Percentiles rank a stretch among this genome's conserved stretches.
phyloP scores from a whole-genome alignment of 2,329 filamentous ascomycete genomes.

The Fonsecaea pedrosoi region DNA sequence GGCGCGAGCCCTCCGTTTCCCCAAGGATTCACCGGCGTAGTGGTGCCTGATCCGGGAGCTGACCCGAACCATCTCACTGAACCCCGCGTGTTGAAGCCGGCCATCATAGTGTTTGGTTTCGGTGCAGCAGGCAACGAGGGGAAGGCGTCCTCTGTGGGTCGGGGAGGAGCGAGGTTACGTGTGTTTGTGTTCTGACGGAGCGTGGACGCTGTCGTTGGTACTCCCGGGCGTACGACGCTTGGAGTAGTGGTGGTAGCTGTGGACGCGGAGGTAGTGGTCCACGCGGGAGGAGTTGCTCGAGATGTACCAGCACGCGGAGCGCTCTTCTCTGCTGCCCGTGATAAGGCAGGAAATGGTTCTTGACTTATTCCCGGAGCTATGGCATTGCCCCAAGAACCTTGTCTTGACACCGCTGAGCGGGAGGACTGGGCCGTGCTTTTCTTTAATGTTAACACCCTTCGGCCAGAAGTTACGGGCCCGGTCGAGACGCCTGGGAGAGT shows the following conservation, averaged over 20 bases:
- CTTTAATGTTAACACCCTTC: slow-evolving; percentile 69
- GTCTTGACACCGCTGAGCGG: slow-evolving; percentile 63
- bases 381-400: slow-evolving; percentile 63
- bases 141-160: slow-evolving; percentile 67
- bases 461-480: slow-evolving; percentile 59
- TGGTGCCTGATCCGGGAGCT: slow-evolving; percentile 43
- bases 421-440: slow-evolving; percentile 72
- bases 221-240: slow-evolving; percentile 30
- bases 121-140: slow-evolving; percentile 81
- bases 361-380: slow-evolving; percentile 47
- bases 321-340: slow-evolving; percentile 44
- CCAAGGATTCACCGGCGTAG: slow-evolving; percentile 49
- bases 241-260: slow-evolving; percentile 39
- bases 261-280: slow-evolving; percentile 35
- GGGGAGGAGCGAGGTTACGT: slow-evolving; percentile 43
- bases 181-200: slow-evolving; percentile 21
- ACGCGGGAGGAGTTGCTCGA: slow-evolving; percentile 16
- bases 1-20: slow-evolving; percentile 38
- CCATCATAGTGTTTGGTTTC: slow-evolving; percentile 64
- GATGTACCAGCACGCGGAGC: slow-evolving; percentile 39
- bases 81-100: slow-evolving; percentile 54
- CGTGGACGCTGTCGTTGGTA: slow-evolving; percentile 27
- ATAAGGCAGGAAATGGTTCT: slow-evolving; percentile 57
- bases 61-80: slow-evolving; percentile 52
- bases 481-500: slow-evolving; percentile 63